phyloP scores from a whole-genome alignment of 2,329 filamentous ascomycete species.

The Myrmaecium sp. region DNA sequence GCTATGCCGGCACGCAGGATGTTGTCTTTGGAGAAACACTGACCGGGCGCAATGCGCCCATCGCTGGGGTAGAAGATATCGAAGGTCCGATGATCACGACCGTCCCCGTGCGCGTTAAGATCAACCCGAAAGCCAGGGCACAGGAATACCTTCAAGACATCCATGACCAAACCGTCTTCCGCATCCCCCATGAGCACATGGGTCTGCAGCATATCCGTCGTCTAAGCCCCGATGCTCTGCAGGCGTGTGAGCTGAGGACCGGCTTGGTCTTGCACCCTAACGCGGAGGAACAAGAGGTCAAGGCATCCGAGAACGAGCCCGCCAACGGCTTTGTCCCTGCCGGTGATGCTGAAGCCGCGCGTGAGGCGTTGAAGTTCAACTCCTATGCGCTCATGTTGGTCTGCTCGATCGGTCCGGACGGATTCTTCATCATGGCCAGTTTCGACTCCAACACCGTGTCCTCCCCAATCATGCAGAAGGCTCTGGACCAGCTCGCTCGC shows the following conservation, averaged over 20 bases:
- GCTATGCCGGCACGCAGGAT: constrained; percentile 35
- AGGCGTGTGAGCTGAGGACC: constrained; percentile 31
- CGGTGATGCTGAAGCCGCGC: constrained; percentile 38
- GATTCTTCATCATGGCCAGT: constrained; percentile 44
- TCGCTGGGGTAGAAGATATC: constrained; percentile 33
- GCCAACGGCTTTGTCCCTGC: constrained; percentile 38
- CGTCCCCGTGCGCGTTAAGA: constrained; percentile 35
- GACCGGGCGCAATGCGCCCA: constrained; percentile 34
- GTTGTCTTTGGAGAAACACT: constrained; percentile 44
- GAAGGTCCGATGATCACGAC: constrained; percentile 46
- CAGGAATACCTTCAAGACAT: constrained; percentile 38
- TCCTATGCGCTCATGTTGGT: constrained; percentile 49
- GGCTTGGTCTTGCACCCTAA: constrained; percentile 22
- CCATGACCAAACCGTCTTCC: constrained; percentile 37
- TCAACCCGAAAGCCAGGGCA: constrained; percentile 27
- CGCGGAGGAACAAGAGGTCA: constrained; percentile 10
- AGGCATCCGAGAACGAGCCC: constrained; percentile 15
- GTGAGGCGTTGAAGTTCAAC: constrained; percentile 40
- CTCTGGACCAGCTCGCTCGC: constrained; percentile 34
- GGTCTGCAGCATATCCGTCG: constrained; percentile 42
- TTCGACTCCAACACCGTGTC: constrained; percentile 46
- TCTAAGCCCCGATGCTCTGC: constrained; percentile 27
- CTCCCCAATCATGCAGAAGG: constrained; percentile 34
- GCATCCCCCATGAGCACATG: constrained; percentile 48
- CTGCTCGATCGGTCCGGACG: constrained; percentile 39